These are phyloP conservation scores for Tuber brumale DNA, from an alignment of 495 filamentous ascomycete species.

Conservation along the genomic window DNA sequence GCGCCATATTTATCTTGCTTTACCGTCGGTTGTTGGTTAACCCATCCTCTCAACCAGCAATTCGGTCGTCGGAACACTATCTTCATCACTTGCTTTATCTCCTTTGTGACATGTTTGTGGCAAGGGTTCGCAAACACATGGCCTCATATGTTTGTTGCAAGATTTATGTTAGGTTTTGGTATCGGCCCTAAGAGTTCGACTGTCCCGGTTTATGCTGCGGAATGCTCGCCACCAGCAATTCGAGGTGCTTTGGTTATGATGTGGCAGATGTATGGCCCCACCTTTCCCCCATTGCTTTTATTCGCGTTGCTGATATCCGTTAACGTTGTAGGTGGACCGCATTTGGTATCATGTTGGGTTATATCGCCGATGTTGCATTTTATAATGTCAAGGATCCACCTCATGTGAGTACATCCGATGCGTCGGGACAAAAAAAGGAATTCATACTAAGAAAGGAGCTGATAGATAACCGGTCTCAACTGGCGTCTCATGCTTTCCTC, in stretches of 20 bases:
- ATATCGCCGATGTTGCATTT: conserved; percentile 65
- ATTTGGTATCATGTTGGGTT: conserved; percentile 75
- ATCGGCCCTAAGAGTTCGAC: conserved; percentile 78
- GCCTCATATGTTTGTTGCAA: conserved; percentile 58
- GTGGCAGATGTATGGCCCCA: conserved; percentile 59
- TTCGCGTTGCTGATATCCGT: conserved; percentile 6
- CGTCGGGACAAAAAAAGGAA: not conserved
- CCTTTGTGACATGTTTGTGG: conserved; percentile 67
- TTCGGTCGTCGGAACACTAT: conserved; percentile 80
- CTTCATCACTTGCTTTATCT: conserved; percentile 65
- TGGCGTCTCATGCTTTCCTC: conserved; percentile 84
- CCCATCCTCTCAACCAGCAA: conserved; percentile 58
- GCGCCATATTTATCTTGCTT: conserved; percentile 73
- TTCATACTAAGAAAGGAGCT: not conserved
- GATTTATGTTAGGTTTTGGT: conserved; percentile 66
- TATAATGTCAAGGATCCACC: conserved; percentile 43
- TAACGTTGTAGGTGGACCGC: conserved; percentile 56
- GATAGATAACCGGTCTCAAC: conserved; percentile 56
- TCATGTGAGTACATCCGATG: conserved; percentile 16
- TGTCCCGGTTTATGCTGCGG: conserved; percentile 72
- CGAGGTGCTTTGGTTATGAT: conserved; percentile 72
- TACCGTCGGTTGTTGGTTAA: conserved; percentile 74
- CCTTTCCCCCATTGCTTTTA: not conserved
- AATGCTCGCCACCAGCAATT: conserved; percentile 62
- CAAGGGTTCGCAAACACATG: conserved; percentile 67